These are phyloP conservation scores for Podila verticillata DNA, from an alignment of 192 early-diverging fungal species.

Conservation along the genomic window DNA sequence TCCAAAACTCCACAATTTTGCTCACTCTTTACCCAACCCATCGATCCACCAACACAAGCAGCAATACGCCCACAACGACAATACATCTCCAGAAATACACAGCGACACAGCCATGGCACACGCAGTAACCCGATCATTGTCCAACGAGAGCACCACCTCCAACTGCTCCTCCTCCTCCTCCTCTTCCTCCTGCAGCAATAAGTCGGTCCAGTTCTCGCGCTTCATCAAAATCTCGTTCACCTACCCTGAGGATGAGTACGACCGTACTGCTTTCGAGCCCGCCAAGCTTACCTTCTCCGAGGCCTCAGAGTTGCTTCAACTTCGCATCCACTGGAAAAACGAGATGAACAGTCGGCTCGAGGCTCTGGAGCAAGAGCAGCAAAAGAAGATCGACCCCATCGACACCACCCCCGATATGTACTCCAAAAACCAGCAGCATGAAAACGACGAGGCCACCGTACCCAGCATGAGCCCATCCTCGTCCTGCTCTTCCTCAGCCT, in stretches of 20 bases:
- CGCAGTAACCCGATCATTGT: background rate
- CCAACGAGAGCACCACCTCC: background rate
- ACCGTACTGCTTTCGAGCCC: slow-evolving; percentile 52
- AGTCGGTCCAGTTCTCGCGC: slow-evolving; percentile 56
- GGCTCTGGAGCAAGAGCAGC: background rate
- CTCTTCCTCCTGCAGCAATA: slow-evolving; percentile 10
- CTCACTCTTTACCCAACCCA: background rate
- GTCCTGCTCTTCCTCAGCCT: background rate
- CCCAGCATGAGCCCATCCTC: background rate
- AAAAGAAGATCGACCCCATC: slow-evolving; percentile 1
- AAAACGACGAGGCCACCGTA: background rate
- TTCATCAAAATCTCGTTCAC: slow-evolving; percentile 53
- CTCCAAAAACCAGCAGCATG: background rate
- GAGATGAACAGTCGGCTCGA: slow-evolving; percentile 28
- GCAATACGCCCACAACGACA: background rate
- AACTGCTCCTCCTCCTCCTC: slow-evolving; percentile 7
- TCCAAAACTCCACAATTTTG: no score
- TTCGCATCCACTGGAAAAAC: slow-evolving; percentile 36
- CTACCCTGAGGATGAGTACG: slow-evolving; percentile 53
- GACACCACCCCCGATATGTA: background rate
- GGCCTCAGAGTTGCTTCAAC: slow-evolving; percentile 36
- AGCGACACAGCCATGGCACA: background rate
- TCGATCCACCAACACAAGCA: background rate
- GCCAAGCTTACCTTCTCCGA: slow-evolving; percentile 43
- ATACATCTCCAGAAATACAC: background rate